Evolutionary conservation across 2,329 filamentous ascomycete genomes (phyloP).

Genomic region (Venturia aucupariae): DNA sequence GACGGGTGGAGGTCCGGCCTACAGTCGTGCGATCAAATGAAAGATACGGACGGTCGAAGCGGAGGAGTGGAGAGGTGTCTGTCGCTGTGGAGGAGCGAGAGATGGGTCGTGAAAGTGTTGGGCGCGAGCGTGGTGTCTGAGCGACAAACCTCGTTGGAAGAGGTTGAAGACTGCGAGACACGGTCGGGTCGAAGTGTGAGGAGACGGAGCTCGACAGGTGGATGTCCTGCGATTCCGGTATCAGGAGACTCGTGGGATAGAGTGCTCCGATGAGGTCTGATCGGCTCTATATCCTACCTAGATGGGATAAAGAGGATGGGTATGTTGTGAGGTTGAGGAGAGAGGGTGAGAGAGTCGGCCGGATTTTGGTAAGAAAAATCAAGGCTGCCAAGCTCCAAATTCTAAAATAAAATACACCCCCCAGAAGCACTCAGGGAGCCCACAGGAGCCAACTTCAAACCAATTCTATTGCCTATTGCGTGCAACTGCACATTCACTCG

Average conservation of each 20-base stretch:
- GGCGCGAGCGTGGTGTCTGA: slow-evolving; percentile 1
- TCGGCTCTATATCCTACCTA: slow-evolving; percentile 5
- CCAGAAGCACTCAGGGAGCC: not conserved
- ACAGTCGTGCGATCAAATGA: not conserved
- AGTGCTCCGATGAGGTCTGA: slow-evolving; percentile 1
- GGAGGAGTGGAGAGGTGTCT: not conserved
- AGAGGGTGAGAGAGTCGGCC: not conserved
- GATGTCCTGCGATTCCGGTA: slow-evolving; percentile 1
- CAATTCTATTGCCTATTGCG: not conserved
- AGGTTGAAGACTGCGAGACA: slow-evolving; percentile 5
- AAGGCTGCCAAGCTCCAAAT: not conserved
- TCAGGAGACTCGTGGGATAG: slow-evolving; percentile 2
- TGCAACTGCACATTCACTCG: not conserved
- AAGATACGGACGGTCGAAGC: not conserved
- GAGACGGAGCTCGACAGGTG: slow-evolving; percentile 7
- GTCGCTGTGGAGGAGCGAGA: not conserved
- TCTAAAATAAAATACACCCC: not conserved
- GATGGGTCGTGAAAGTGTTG: not conserved
- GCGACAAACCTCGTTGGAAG: not conserved
- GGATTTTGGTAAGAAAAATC: slow-evolving; percentile 3
- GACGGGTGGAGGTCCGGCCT: slow-evolving; percentile 6
- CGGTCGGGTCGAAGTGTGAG: not conserved
- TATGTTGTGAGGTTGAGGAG: not conserved
- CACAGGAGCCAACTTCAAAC: not conserved
- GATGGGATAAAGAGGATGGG: slow-evolving; percentile 6